A percentile compares a stretch with the other conserved stretches of the same genome.
These are phyloP conservation scores for Allodekkera sacchari DNA, from an alignment of 805 yeast species.

Conservation along the genomic window DNA sequence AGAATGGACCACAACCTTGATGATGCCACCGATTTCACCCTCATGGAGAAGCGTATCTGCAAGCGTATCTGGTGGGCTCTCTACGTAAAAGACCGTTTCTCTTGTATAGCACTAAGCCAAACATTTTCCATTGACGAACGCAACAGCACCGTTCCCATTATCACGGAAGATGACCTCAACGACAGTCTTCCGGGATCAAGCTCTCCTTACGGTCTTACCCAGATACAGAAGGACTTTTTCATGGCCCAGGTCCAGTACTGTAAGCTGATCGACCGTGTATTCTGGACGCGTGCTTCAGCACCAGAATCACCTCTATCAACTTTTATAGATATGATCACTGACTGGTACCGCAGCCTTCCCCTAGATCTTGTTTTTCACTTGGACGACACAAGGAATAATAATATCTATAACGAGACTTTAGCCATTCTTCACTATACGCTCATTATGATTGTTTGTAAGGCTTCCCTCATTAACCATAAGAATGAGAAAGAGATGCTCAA, in stretches of 20 bases:
- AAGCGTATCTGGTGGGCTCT: slow-evolving; percentile 67
- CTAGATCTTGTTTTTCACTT: too few relatives aligned
- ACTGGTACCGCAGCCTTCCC: too few relatives aligned
- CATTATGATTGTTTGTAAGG: slow-evolving; percentile 57
- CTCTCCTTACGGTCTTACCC: too few relatives aligned
- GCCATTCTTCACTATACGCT: slow-evolving; percentile 63
- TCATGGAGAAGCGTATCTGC: slow-evolving; percentile 34
- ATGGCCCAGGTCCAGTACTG: too few relatives aligned
- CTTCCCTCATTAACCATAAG: slow-evolving; percentile 16
- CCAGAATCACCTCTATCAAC: too few relatives aligned
- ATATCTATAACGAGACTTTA: slow-evolving; percentile 40
- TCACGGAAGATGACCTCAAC: slow-evolving; percentile 54
- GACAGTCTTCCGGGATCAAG: too few relatives aligned
- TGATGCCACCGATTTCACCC: slow-evolving; percentile 1
- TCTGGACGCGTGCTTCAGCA: too few relatives aligned
- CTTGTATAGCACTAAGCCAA: slow-evolving; percentile 62
- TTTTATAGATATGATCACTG: too few relatives aligned
- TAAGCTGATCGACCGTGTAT: too few relatives aligned
- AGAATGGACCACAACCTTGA: slow-evolving; percentile 48
- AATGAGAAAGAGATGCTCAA: slow-evolving; percentile 21
- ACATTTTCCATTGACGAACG: slow-evolving; percentile 57
- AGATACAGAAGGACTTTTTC: too few relatives aligned
- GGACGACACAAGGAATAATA: too few relatives aligned
- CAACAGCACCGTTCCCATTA: slow-evolving; percentile 69
- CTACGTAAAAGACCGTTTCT: slow-evolving; percentile 55